These are phyloP conservation scores for Plasmodium cynomolgi DNA, from an alignment of 169 alveolate species.

Conservation along the genomic window DNA sequence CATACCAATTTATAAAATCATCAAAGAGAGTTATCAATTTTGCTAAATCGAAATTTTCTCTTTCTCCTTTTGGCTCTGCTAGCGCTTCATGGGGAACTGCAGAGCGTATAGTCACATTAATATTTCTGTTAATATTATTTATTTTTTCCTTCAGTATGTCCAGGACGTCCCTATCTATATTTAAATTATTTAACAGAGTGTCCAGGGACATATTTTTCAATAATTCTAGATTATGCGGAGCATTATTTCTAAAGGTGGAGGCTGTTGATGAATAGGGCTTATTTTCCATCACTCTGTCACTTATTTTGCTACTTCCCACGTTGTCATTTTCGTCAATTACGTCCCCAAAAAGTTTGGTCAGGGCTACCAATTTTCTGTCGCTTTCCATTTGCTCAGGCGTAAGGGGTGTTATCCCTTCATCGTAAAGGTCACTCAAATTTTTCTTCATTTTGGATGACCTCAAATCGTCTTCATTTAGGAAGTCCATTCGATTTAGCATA, in stretches of 20 bases:
- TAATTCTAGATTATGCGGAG: slow-evolving; percentile 13
- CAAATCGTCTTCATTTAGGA: neutral
- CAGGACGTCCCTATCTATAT: slow-evolving; percentile 44
- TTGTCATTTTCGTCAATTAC: slow-evolving; percentile 69
- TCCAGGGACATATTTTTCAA: slow-evolving; percentile 67
- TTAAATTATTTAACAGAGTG: slow-evolving; percentile 55
- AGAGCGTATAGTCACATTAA: slow-evolving; percentile 48
- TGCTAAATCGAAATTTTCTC: slow-evolving; percentile 20
- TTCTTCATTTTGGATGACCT: slow-evolving; percentile 16
- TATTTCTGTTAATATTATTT: slow-evolving; percentile 68
- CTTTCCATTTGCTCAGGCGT: slow-evolving; percentile 17
- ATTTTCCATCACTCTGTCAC: slow-evolving; percentile 1
- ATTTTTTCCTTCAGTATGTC: slow-evolving; percentile 69
- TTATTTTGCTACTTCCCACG: neutral
- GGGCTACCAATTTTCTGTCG: slow-evolving; percentile 53
- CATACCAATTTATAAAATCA: slow-evolving; percentile 72
- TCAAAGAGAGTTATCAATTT: slow-evolving; percentile 24
- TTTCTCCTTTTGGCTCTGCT: slow-evolving; percentile 10
- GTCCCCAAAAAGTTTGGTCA: slow-evolving; percentile 50
- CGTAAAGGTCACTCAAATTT: neutral
- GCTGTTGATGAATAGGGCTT: neutral
- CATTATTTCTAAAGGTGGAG: neutral
- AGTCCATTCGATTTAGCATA: neutral
- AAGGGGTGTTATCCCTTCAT: neutral
- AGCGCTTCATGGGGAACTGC: slow-evolving; percentile 10